Base-by-base conservation (phyloP, 495 filamentous ascomycete genomes). In the Penicillium herquei region DNA sequence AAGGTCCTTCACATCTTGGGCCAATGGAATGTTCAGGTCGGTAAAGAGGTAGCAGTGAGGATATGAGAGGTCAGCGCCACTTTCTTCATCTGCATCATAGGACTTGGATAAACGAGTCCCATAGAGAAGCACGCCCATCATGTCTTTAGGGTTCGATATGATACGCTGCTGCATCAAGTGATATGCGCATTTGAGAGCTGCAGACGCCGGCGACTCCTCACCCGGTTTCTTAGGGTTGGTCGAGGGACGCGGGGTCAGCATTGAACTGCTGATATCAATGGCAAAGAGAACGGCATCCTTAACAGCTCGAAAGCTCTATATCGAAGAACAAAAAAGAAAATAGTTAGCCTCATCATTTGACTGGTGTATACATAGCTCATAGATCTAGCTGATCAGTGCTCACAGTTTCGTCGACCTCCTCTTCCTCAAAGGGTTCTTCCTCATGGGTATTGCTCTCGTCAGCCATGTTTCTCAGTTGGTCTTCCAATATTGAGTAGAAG, bases 231-330 rank as follows among this genome's bases (percentile, higher is more conserved):
- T 93, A 40, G 84, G 70, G 61, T 85, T 82, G 17, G 79, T 78
- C 1, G 78, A 72, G 3, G 82, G 79, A 47, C 89, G 91, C 51
- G 75, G 77, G 14, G 76, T 72, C 26, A 98, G 78, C 95, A 98
- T 99, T 3, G 89, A 92, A n/a, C 78, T 66, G 74, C 88, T 96
- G 71, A 97, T 84, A 68, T 98, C 89, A 57, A 99, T 97, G 3
- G 92, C 95, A 64, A 99, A 97, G 26, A 99, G 81, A 17, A 97
- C 83, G 1, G 95, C 95, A 87, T 99, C 95, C 77, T 96, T 98
- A 64, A 90, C 85, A 3, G 88, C 81, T 77, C 89, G 92, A 70
- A 93, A 98, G 69, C 87, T 86, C 92, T 96, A 49, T 39, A 35
- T 42, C 39, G 32, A 45, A 53, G 41, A 52, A 50, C 35, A 49